Evolutionary conservation across 345 rosid species (phyloP).

Genomic region (Lepidium africanum): DNA sequence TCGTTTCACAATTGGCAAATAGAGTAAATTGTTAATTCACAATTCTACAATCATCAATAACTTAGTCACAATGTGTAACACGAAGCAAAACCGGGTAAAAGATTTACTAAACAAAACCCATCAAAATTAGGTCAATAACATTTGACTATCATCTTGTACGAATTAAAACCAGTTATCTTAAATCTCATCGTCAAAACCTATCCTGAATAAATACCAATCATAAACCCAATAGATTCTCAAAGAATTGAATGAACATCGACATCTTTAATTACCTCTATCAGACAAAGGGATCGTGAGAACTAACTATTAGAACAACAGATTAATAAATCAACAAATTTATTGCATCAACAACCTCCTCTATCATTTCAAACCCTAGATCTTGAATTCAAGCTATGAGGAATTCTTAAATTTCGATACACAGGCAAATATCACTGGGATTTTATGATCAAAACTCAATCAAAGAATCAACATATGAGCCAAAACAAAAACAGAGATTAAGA

Average conservation of each 20-base stretch:
- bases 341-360: not conserved
- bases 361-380: constrained; percentile 5
- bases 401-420: not conserved
- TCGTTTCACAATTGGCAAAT: not conserved
- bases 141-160: not conserved
- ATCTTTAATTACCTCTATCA: not conserved
- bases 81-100: not conserved
- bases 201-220: not conserved
- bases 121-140: not conserved
- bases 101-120: not conserved
- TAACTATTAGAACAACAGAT: not conserved
- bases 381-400: not conserved
- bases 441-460: not conserved
- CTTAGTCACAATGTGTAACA: too few species aligned
- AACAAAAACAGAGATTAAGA: not conserved
- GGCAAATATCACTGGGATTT: not conserved
- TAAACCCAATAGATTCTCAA: not conserved
- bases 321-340: not conserved
- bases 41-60: not conserved
- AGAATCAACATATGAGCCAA: not conserved
- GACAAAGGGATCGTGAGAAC: not conserved
- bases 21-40: not conserved
- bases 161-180: not conserved
- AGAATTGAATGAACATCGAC: not conserved
- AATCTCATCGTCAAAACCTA: not conserved